Evolutionary conservation across 1,284 basidiomycete species (phyloP), one percentile per base, ranked within the genome.

Genomic region (Bjerkandera adusta): DNA sequence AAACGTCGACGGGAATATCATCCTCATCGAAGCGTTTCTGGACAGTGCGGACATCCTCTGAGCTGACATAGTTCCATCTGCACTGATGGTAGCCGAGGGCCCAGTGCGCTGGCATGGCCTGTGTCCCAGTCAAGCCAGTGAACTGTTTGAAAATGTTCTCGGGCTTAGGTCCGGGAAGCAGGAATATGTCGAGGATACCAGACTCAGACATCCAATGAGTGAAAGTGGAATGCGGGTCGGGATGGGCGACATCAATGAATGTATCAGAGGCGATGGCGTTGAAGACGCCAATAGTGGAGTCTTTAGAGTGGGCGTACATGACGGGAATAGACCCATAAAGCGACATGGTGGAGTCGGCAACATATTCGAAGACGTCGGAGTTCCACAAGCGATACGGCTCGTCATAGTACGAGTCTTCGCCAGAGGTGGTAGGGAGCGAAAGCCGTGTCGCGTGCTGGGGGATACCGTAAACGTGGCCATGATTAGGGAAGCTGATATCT

Each of bases 201-300:
- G 91, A 92, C 68, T 99, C 96, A 12, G 93, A 93, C 53, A 98
- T 85, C 92, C 96, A 99, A 66, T 99, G 95, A 0, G 95, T 95
- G 51, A 85, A 75, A 0, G 89, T 88, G 1, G 83, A 82, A 50
- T 78, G 78, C 3, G 74, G 67, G 11, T 77, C 72, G 3, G 81
- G 65, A 58, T 86, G 85, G 13, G 77, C 80, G 43, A 98, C 76
- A 61, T 99, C 97, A 50, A 99, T 87, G 89, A 92, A 99, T 0
- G 93, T 95, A 62, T 99, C 97, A 3, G 94, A 94, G 0, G 72
- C 92, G 21, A 93, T 76, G n/a, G 91, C 85, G 65, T 95, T 85
- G 69, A 99, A 92, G 32, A 99, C 78, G 16, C 83, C 94, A 43
- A 97, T 91, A 4, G 94, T 95, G 1, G 89, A 87, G 12, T 81